Evolutionary conservation across 2,329 filamentous ascomycete genomes (phyloP).

Genomic region (Chalara sp.): DNA sequence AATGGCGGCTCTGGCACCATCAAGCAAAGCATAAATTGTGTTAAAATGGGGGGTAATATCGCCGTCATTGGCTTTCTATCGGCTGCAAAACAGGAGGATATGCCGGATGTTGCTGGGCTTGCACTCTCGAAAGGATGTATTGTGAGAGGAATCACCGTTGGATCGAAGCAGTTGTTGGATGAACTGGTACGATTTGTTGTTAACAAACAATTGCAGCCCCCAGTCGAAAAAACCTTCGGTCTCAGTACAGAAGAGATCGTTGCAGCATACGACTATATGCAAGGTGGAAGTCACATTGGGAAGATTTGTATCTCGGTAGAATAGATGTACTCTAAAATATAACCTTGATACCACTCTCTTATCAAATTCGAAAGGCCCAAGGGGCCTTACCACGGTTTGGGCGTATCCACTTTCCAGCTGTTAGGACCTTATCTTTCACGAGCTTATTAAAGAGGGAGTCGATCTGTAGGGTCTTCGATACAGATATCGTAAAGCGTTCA

Average conservation of each 20-base stretch:
- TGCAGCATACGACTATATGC: slow-evolving; percentile 20
- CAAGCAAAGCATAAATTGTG: neutral
- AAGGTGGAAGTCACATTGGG: slow-evolving; percentile 26
- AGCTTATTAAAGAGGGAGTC: too few species aligned
- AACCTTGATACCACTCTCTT: too few species aligned
- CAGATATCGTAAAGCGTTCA: too few species aligned
- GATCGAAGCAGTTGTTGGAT: slow-evolving; percentile 30
- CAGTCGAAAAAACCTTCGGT: slow-evolving; percentile 30
- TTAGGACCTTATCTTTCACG: too few species aligned
- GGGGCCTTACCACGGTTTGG: too few species aligned
- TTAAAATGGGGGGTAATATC: neutral
- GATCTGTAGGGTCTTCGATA: too few species aligned
- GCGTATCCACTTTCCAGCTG: too few species aligned
- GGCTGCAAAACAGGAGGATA: slow-evolving; percentile 18
- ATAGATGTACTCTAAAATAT: too few species aligned
- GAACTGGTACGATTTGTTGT: slow-evolving; percentile 27
- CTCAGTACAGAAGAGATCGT: slow-evolving; percentile 26
- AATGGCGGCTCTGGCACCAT: slow-evolving; percentile 35
- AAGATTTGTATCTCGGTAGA: slow-evolving; percentile 33
- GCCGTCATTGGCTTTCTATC: slow-evolving; percentile 15
- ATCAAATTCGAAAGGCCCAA: too few species aligned
- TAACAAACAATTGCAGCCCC: slow-evolving; percentile 16
- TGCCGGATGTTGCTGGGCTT: slow-evolving; percentile 26
- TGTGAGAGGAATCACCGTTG: slow-evolving; percentile 30
- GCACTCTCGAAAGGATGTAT: slow-evolving; percentile 25